Conservation (phyloP, 2,329 filamentous ascomycete genomes). For the Clathrospora elynae region DNA sequence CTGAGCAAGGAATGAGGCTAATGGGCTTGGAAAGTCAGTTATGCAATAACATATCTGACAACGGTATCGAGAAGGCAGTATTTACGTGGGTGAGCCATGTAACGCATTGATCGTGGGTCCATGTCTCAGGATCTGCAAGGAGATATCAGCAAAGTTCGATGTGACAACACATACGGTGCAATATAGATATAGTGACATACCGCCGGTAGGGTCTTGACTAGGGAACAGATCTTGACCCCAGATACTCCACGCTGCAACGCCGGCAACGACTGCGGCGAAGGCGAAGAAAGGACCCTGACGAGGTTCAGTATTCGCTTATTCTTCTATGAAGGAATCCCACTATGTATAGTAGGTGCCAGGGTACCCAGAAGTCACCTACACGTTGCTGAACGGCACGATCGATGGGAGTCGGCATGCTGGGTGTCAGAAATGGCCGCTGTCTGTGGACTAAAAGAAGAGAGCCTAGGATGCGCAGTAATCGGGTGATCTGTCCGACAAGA, state of each 20-base stretch:
- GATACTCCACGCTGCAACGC: slow-evolving; percentile 80
- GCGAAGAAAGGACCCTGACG: slow-evolving; percentile 45
- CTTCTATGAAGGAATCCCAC: slow-evolving; percentile 18
- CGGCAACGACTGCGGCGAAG: slow-evolving; percentile 81
- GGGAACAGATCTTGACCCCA: slow-evolving; percentile 89
- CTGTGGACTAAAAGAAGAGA: slow-evolving; percentile 1
- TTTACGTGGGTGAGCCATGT: slow-evolving; percentile 81
- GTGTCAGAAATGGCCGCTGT: background rate
- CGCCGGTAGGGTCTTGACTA: slow-evolving; percentile 75
- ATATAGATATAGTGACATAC: slow-evolving; percentile 51
- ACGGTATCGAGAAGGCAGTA: slow-evolving; percentile 22
- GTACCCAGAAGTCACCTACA: slow-evolving; percentile 40
- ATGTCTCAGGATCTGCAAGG: slow-evolving; percentile 64
- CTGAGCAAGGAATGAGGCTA: no score
- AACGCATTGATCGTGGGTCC: slow-evolving; percentile 80
- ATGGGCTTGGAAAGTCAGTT: background rate
- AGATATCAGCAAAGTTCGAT: slow-evolving; percentile 5
- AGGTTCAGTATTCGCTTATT: slow-evolving; percentile 6
- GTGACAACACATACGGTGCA: background rate
- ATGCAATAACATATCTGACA: background rate
- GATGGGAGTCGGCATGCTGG: slow-evolving; percentile 56
- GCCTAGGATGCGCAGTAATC: background rate
- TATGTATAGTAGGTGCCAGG: slow-evolving; percentile 31
- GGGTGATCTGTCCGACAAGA: no score
- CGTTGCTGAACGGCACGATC: slow-evolving; percentile 54